phyloP scores from a whole-genome alignment of 2,329 filamentous ascomycete species.

The Monosporascus sp. region DNA sequence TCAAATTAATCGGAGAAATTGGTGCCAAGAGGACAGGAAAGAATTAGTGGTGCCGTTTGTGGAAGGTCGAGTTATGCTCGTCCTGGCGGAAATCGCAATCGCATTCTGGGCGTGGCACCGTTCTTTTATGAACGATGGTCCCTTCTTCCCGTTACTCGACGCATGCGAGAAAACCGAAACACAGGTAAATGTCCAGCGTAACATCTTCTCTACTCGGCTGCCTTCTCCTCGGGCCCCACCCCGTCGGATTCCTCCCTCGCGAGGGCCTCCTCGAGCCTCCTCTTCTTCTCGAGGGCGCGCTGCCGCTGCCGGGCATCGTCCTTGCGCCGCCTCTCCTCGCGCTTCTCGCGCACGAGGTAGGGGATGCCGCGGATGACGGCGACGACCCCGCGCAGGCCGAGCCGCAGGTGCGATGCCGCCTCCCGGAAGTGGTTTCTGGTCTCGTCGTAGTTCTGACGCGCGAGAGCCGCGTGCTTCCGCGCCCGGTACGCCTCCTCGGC shows the following conservation, averaged over 20 bases:
- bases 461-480: slow-evolving; percentile 34
- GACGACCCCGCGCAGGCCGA: slow-evolving; percentile 27
- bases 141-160: not conserved
- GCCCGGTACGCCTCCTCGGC: slow-evolving; percentile 37
- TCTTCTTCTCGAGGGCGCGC: slow-evolving; percentile 29
- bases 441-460: slow-evolving; percentile 32
- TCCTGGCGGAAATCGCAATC: too few relatives aligned
- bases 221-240: slow-evolving; percentile 1
- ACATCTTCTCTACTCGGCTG: not conserved
- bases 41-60: too few relatives aligned
- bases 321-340: slow-evolving; percentile 25
- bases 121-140: too few relatives aligned
- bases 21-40: too few relatives aligned
- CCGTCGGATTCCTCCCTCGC: slow-evolving; percentile 1
- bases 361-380: slow-evolving; percentile 27
- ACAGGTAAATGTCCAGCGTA: not conserved
- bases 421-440: slow-evolving; percentile 35
- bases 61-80: too few relatives aligned
- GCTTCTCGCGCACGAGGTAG: slow-evolving; percentile 33
- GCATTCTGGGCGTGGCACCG: too few relatives aligned
- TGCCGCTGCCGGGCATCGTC: slow-evolving; percentile 24
- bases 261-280: slow-evolving; percentile 28
- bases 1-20: too few relatives aligned
- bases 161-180: too few relatives aligned
- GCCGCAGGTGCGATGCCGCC: slow-evolving; percentile 30